Evolutionary conservation across 306 rosid species (phyloP), one percentile per base, ranked within the genome.

Genomic region (Quercus agrifolia): DNA sequence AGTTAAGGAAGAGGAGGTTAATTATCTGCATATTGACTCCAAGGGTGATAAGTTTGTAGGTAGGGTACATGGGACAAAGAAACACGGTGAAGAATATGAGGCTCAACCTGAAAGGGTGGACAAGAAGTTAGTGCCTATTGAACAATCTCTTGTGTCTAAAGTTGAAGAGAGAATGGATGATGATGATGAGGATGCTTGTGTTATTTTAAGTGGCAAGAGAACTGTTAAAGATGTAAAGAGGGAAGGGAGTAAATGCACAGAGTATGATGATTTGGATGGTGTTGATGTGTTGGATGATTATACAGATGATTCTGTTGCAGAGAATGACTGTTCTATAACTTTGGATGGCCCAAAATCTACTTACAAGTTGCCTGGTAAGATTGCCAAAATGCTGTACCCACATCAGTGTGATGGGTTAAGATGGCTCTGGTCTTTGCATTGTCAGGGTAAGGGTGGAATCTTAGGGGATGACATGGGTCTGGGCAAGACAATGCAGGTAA

Each of bases 401-500:
- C 97, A 94, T 86, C 98, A 94, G 80, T 86, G 93, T 54, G 93
- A 94, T 12, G 98, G 98, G 25, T 76, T 94, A 78, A 86, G 81
- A 73, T 94, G 98, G 98, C 91, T 92, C 18, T 94, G 98, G 97
- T 88, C 96, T 81, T 86, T 94, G 86, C 97, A 92, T 85, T 90
- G 89, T 76, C 88, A 77, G 79, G 92, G 94, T 14, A 94, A 94
- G 85, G 97, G 98, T 76, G 98, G 98, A 80, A 89, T 94, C 64
- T 86, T 94, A 83, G 98, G 98, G 17, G 97, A 94, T 87, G 98
- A 94, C 81, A 94, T 92, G 98, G 98, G 98, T 66, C 75, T 94
- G 83, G 98, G 98, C 5, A 94, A 94, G 85, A 94, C 98, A n/a
- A 94, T 92, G 98, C 98, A 94, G 94, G 98, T 92, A 92, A 77